Evolutionary conservation across 1,284 basidiomycete species (phyloP).

Genomic region (Phellinidium pouzarii): DNA sequence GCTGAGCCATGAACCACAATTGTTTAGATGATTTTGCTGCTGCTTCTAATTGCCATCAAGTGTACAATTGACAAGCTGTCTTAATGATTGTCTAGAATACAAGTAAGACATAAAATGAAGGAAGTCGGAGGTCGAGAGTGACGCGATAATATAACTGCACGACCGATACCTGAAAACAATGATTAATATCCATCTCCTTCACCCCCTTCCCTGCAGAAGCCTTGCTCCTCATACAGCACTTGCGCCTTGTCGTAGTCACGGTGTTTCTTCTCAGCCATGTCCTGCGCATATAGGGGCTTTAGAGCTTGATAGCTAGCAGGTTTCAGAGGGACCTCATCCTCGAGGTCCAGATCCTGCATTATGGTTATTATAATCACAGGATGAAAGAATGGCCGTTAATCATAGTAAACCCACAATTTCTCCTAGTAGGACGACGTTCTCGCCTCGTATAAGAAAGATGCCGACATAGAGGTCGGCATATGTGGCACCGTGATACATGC

Average conservation of each 20-base stretch:
- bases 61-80: not conserved
- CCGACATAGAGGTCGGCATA: conserved; percentile 85
- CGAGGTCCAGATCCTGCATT: conserved; percentile 81
- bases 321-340: conserved; percentile 80
- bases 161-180: not conserved
- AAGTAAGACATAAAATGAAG: not conserved
- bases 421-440: conserved; percentile 96
- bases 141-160: not conserved
- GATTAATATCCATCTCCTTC: conserved; percentile 83
- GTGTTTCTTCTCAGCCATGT: conserved; percentile 60
- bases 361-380: conserved; percentile 14
- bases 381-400: conserved; percentile 13
- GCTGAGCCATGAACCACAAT: not conserved
- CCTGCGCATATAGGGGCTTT: conserved; percentile 65
- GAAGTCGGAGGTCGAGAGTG: not conserved
- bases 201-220: conserved; percentile 83
- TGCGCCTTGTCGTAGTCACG: conserved; percentile 70
- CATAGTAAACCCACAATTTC: conserved; percentile 77
- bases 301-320: conserved; percentile 70
- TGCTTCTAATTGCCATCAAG: not conserved
- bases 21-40: not conserved
- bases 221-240: conserved; percentile 69
- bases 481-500: conserved; percentile 74
- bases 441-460: conserved; percentile 91
- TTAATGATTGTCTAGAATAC: not conserved